Conservation (phyloP, 495 filamentous ascomycete genomes). For the Durotheca rogersii region DNA sequence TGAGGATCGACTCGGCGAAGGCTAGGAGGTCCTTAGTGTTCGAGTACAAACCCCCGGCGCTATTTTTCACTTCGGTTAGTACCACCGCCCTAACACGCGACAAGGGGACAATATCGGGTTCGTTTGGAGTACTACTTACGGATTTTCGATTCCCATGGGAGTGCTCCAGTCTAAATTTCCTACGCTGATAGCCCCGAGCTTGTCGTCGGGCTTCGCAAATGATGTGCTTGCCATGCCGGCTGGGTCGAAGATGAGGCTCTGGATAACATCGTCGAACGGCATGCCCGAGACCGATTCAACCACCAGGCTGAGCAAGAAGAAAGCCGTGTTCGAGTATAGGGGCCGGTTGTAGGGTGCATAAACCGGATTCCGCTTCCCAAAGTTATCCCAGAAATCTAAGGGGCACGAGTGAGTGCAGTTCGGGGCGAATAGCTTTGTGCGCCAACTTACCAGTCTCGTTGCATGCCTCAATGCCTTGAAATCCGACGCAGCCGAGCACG, state of each 20-base stretch:
- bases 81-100: too few relatives aligned
- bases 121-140: slow-evolving; percentile 4
- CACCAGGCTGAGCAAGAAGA: slow-evolving; percentile 37
- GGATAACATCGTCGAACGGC: slow-evolving; percentile 25
- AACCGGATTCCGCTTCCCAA: slow-evolving; percentile 32
- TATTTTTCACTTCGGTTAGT: slow-evolving; percentile 8
- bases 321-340: slow-evolving; percentile 41
- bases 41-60: slow-evolving; percentile 53
- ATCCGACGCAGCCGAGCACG: slow-evolving; percentile 26
- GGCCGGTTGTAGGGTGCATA: slow-evolving; percentile 34
- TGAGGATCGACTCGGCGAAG: slow-evolving; percentile 54
- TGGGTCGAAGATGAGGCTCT: slow-evolving; percentile 35
- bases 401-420: not conserved
- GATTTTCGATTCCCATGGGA: slow-evolving; percentile 10
- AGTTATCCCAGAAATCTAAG: slow-evolving; percentile 32
- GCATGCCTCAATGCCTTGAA: slow-evolving; percentile 18
- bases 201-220: slow-evolving; percentile 32
- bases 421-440: not conserved
- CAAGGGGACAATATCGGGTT: too few relatives aligned
- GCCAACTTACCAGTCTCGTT: slow-evolving; percentile 16
- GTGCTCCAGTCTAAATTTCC: slow-evolving; percentile 28
- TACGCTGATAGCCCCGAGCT: slow-evolving; percentile 30
- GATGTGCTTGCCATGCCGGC: slow-evolving; percentile 40
- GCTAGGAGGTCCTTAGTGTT: slow-evolving; percentile 48
- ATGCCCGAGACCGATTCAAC: slow-evolving; percentile 33